Base-by-base conservation (phyloP, 2,329 filamentous ascomycete species). In the Botryotinia globosa region DNA sequence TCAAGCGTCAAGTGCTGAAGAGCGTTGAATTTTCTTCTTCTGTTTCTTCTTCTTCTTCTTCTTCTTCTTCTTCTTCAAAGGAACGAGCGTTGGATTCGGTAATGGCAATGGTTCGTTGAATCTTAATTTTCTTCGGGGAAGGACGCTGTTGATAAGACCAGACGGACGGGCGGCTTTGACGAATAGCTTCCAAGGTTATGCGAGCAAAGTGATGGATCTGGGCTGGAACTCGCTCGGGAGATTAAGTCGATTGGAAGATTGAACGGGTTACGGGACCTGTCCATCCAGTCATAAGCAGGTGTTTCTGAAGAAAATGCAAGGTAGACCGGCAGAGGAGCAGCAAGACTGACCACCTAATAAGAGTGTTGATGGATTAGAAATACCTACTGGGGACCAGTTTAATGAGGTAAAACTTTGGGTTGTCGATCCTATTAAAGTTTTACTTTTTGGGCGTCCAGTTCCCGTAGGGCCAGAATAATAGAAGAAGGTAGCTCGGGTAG, bases 91-190 rank as follows among this genome's bases (percentile, higher is more conserved):
- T 56, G 25, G 59, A n/a, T 42, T 62, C n/a, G n/a, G n/a, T 32
- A 42, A 7, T 29, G 51, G 7, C 29, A 56, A 18, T 64, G 61
- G 61, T 29, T 63, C 37, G 39, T 44, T n/a, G n/a, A 18, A 29
- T 45, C 44, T 64, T 45, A 14, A n/a, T 22, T 22, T 44, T 32
- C 20, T 45, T 64, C 61, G 61, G n/a, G 61, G 61, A 64, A 44
- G 39, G 61, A 32, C n/a, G 61, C 16, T 64, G 39, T 64, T 64
- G 61, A 64, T 64, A 45, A 64, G 61, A 64, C 37, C 37, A 34
- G 44, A 45, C 44, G n/a, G 39, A 4, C 61, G 61, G 61, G 61
- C 61, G 61, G 61, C 25, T 45, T 64, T 22, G 61, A 29, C 37
- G 37, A 39, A 39, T 44, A 44, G 25, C 16, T 44, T 37, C 12